Base-by-base conservation (phyloP, 2,329 filamentous ascomycete species). In the Ophiostoma australiae region DNA sequence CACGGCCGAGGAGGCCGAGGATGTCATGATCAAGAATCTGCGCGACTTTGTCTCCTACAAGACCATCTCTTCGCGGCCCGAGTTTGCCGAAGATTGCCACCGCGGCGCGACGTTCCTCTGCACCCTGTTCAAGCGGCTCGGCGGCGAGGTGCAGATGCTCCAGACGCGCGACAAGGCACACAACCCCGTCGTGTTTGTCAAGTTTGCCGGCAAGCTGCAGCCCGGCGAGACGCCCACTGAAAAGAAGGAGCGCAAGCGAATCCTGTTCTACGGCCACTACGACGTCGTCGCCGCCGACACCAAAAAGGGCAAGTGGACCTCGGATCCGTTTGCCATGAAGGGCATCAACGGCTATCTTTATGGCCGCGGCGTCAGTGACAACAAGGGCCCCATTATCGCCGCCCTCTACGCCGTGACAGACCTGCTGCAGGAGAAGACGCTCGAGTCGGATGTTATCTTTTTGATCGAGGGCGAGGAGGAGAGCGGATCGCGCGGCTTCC, bases 381-480 rank as follows among this genome's bases (percentile, higher is more conserved):
- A 99, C 82, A 99, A 99, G 79, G 95, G 96, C 0, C 95, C 95
- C 0, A 93, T 97, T 72, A 88, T 99, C 77, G 94, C 96, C 1
- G 95, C 95, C 0, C 85, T 99, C 0, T 98, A 96, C 77, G 95
- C 94, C 0, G 94, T 96, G 1, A 92, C 94, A 0, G 94, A 98
- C 76, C 83, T 99, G 3, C 88, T 92, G 74, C 90, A 94, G 74
- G 89, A 91, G n/a, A 92, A 97, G 76, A 85, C 87, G 23, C 84
- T 99, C 0, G 90, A 90, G 69, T 93, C 93, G 55, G 94, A 99
- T 75, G 90, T 99, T 70, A 86, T 97, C 37, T 99, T 99, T 77
- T 81, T 99, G 3, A 96, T 99, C 67, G 95, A 99, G 78, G 95
- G 95, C 15, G 95, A 99, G 78, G 95, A 99, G 80, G 95, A 99